Conservation (phyloP, 352 stramenopile species). For the Blastocystis sp. region DNA sequence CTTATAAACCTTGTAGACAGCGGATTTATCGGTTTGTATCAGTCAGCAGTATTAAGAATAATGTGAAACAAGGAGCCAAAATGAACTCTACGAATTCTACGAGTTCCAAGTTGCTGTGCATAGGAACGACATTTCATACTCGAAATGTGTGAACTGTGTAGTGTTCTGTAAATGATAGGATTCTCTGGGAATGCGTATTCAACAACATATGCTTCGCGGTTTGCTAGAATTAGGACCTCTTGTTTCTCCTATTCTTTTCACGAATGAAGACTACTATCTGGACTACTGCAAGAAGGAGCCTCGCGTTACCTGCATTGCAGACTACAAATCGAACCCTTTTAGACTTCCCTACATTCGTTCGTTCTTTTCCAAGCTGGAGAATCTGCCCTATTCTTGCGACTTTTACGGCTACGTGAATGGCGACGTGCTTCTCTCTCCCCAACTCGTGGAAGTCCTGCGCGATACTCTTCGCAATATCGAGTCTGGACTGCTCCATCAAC, state of each 20-base stretch:
- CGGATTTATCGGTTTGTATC: too few species aligned
- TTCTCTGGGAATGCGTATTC: not conserved
- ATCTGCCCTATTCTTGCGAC: not conserved
- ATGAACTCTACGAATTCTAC: too few species aligned
- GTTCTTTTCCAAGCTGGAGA: not conserved
- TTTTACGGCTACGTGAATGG: conserved; percentile 50
- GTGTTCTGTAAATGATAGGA: not conserved
- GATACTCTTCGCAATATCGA: not conserved
- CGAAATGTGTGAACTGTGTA: not conserved
- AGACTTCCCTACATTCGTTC: conserved; percentile 43
- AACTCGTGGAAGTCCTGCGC: not conserved
- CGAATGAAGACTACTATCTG: conserved; percentile 28
- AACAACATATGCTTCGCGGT: conserved; percentile 18
- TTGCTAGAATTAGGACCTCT: not conserved
- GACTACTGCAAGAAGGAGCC: not conserved
- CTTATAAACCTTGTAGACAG: too few species aligned
- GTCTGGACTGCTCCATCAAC: not conserved
- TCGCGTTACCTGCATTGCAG: not conserved
- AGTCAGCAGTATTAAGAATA: too few species aligned
- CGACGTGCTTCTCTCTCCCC: conserved; percentile 24
- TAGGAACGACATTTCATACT: conserved; percentile 38
- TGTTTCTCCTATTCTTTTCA: conserved; percentile 15
- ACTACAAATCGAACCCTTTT: conserved; percentile 27
- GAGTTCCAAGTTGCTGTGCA: not conserved
- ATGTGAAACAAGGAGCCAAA: too few species aligned